Evolutionary conservation across 805 yeast species (phyloP).

Genomic region (Wickerhamiella australiensis): DNA sequence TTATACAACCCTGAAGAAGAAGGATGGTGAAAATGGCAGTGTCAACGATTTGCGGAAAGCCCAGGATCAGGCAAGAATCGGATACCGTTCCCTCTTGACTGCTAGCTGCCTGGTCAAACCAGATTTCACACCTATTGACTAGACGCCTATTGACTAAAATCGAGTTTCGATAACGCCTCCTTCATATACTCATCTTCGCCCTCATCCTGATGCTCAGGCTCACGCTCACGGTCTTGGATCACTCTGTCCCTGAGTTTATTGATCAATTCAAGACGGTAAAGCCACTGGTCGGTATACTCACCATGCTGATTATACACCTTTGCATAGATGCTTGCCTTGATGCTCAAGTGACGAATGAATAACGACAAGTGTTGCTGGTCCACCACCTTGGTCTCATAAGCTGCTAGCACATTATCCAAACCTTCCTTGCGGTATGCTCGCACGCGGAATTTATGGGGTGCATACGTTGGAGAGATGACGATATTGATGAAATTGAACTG

Average conservation of each 20-base stretch:
- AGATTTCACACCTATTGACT: no score
- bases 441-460: constrained; percentile 38
- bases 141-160: constrained; percentile 15
- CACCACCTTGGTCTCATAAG: constrained; percentile 62
- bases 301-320: constrained; percentile 58
- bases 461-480: constrained; percentile 49
- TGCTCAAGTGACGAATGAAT: constrained; percentile 53
- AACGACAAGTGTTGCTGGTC: constrained; percentile 46
- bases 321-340: constrained; percentile 61
- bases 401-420: constrained; percentile 64
- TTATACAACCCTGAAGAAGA: no score
- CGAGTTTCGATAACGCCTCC: constrained; percentile 18
- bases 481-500: constrained; percentile 77
- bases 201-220: background rate
- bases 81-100: no score
- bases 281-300: constrained; percentile 52
- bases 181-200: constrained; percentile 4
- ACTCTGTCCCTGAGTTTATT: constrained; percentile 29
- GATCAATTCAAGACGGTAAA: constrained; percentile 49
- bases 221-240: background rate
- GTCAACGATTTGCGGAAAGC: no score
- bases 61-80: no score
- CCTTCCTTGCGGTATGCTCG: constrained; percentile 53
- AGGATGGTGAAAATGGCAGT: no score
- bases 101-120: no score